Conservation (phyloP, 768 basidiomycete genomes). For the Boletus patriciae region DNA sequence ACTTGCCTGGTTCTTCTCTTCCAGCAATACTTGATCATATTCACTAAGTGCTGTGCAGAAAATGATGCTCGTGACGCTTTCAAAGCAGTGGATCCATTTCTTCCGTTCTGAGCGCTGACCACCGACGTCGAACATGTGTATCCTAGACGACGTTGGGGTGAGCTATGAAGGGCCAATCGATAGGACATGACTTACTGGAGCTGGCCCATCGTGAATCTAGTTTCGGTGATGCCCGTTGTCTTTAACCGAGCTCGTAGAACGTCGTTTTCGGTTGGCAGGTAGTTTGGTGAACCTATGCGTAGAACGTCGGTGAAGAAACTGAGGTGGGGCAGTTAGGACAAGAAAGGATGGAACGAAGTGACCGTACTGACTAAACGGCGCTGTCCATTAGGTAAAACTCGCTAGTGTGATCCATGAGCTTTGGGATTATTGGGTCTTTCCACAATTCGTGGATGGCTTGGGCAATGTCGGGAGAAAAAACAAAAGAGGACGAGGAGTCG, state of each 20-base stretch:
- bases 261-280: conserved; percentile 83
- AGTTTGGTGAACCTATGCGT: conserved; percentile 81
- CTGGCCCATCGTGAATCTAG: conserved; percentile 71
- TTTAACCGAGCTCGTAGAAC: conserved; percentile 87
- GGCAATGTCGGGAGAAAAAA: conserved; percentile 64
- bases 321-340: neutral
- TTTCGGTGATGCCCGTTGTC: conserved; percentile 89
- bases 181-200: conserved; percentile 45
- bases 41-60: conserved; percentile 75
- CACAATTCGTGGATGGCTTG: conserved; percentile 67
- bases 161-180: accelerated
- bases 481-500: conserved; percentile 42
- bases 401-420: conserved; percentile 55
- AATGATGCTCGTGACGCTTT: conserved; percentile 78
- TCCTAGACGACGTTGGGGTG: conserved; percentile 28
- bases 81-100: conserved; percentile 81
- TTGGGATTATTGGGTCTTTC: conserved; percentile 62
- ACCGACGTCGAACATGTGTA: conserved; percentile 78
- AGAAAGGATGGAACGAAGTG: neutral
- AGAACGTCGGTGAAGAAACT: conserved; percentile 86
- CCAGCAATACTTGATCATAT: conserved; percentile 71
- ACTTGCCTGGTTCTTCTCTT: conserved; percentile 45
- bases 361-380: conserved; percentile 72
- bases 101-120: conserved; percentile 81
- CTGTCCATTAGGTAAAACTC: conserved; percentile 96